Conservation (phyloP, 495 filamentous ascomycete genomes). For the Aspergillus ostianus region DNA sequence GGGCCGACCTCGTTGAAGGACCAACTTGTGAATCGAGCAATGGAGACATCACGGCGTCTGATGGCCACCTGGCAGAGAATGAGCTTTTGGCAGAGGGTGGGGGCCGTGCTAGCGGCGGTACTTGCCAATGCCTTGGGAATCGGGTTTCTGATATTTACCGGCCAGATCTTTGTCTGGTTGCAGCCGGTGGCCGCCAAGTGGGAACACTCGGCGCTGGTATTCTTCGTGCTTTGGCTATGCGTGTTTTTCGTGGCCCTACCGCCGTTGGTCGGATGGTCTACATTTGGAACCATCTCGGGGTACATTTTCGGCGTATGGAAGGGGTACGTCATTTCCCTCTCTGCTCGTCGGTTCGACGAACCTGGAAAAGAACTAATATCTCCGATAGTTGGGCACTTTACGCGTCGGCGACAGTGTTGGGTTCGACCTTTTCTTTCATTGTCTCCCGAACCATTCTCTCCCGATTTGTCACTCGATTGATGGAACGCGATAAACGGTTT, state of each 20-base stretch:
- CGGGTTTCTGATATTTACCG: slow-evolving; percentile 70
- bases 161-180: slow-evolving; percentile 71
- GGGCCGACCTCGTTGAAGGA: slow-evolving; percentile 37
- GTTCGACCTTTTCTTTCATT: slow-evolving; percentile 75
- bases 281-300: slow-evolving; percentile 78
- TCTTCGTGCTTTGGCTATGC: slow-evolving; percentile 74
- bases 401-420: slow-evolving; percentile 71
- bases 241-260: slow-evolving; percentile 82
- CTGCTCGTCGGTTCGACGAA: not conserved
- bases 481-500: slow-evolving; percentile 78
- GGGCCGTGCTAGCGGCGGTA: slow-evolving; percentile 52
- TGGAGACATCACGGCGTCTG: slow-evolving; percentile 23
- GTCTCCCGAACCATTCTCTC: slow-evolving; percentile 74
- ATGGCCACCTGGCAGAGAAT: slow-evolving; percentile 51
- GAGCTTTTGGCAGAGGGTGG: slow-evolving; percentile 58
- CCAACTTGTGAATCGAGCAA: slow-evolving; percentile 44
- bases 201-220: slow-evolving; percentile 67
- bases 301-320: slow-evolving; percentile 93
- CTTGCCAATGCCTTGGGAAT: slow-evolving; percentile 52
- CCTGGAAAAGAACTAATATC: slow-evolving; percentile 9
- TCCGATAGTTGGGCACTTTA: slow-evolving; percentile 71
- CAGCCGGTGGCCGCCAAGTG: slow-evolving; percentile 69
- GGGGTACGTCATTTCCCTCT: slow-evolving; percentile 49
- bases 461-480: slow-evolving; percentile 71
- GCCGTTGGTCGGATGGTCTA: slow-evolving; percentile 86